These are phyloP conservation scores for Combretum micranthum DNA, from an alignment of 345 rosid species.

Conservation along the genomic window DNA sequence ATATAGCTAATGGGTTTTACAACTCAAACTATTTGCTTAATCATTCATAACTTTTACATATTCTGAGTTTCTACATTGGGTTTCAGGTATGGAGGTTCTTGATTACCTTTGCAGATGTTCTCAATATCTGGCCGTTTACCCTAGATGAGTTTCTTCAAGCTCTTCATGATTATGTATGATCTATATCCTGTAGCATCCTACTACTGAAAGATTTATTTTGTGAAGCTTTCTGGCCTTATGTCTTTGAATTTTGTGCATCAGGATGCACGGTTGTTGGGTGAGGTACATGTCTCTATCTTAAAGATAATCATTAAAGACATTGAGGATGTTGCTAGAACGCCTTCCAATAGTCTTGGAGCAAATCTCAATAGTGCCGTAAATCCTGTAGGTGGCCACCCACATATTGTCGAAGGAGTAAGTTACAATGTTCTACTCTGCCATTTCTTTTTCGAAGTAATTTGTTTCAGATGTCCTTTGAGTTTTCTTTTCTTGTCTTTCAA, in stretches of 20 bases:
- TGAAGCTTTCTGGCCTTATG: conserved; percentile 12
- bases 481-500: too few species aligned
- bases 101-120: conserved; percentile 70
- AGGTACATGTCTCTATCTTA: conserved; percentile 69
- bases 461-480: too few species aligned
- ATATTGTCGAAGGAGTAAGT: conserved; percentile 81
- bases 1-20: too few species aligned
- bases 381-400: conserved; percentile 88
- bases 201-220: not conserved
- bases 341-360: conserved; percentile 49
- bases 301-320: conserved; percentile 73
- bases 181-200: not conserved
- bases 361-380: conserved; percentile 55
- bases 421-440: conserved; percentile 4
- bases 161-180: conserved; percentile 76
- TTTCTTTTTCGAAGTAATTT: not conserved
- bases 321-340: conserved; percentile 65
- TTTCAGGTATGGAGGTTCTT: conserved; percentile 84
- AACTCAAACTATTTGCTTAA: too few species aligned
- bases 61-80: not conserved
- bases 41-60: too few species aligned
- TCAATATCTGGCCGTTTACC: conserved; percentile 91
- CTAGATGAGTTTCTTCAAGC: conserved; percentile 88
- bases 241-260: conserved; percentile 19
- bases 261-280: conserved; percentile 82